These are phyloP conservation scores for Candida quercuum DNA, from an alignment of 805 yeast species.

Conservation along the genomic window DNA sequence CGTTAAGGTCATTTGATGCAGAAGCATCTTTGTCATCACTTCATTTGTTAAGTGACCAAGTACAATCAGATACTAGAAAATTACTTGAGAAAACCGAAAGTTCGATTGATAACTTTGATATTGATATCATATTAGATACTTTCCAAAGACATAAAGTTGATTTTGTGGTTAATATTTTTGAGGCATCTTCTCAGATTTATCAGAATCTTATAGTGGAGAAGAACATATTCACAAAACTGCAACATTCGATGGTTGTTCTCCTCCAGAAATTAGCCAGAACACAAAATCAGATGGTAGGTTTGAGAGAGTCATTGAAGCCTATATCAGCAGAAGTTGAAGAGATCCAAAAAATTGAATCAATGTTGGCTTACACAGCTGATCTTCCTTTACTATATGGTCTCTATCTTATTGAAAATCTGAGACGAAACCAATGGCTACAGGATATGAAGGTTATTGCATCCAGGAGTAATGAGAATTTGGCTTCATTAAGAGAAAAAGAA, in stretches of 20 bases:
- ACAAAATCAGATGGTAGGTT: constrained; percentile 15
- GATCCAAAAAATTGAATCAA: constrained; percentile 20
- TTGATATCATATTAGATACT: constrained; percentile 19
- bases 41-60: constrained; percentile 11
- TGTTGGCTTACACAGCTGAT: constrained; percentile 44
- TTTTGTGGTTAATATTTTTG: constrained; percentile 27
- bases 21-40: constrained; percentile 16
- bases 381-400: constrained; percentile 69
- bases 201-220: constrained; percentile 28
- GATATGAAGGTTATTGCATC: constrained; percentile 21
- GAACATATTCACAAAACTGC: constrained; percentile 27
- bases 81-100: constrained; percentile 10
- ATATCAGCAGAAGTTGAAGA: constrained; percentile 14
- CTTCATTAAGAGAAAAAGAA: constrained; percentile 54
- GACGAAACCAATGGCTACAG: constrained; percentile 52
- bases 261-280: constrained; percentile 13
- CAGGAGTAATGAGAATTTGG: constrained; percentile 52
- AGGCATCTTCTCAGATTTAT: constrained; percentile 30
- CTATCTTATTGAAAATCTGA: constrained; percentile 54
- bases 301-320: constrained; percentile 20
- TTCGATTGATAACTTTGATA: constrained; percentile 13
- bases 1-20: constrained; percentile 20
- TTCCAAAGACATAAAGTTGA: constrained; percentile 21
- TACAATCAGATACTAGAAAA: constrained; percentile 20
- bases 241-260: constrained; percentile 9